Evolutionary conservation across 768 basidiomycete genomes (phyloP).

Genomic region (Dendrothele bispora): DNA sequence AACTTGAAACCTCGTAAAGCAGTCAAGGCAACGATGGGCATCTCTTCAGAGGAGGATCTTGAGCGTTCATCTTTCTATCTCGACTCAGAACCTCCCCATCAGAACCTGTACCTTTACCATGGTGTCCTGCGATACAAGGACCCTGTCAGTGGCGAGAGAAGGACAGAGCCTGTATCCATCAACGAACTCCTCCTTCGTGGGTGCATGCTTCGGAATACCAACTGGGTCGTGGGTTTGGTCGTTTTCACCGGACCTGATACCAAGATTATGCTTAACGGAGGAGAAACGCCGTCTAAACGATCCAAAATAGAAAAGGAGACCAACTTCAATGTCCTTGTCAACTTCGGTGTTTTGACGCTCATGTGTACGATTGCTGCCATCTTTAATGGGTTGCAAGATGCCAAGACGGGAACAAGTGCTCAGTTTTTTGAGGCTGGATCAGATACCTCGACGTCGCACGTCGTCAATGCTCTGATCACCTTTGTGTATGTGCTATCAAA

Average conservation of each 20-base stretch:
- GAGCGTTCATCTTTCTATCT: conserved; percentile 85
- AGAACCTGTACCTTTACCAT: conserved; percentile 90
- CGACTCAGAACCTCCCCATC: conserved; percentile 92
- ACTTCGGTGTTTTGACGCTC: conserved; percentile 73
- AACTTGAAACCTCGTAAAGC: conserved; percentile 89
- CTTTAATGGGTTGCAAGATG: conserved; percentile 72
- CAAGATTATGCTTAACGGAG: conserved; percentile 90
- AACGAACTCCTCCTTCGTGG: conserved; percentile 93
- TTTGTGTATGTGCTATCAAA: conserved; percentile 68
- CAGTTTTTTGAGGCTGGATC: conserved; percentile 69
- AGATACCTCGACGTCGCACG: conserved; percentile 57
- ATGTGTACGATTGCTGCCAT: conserved; percentile 81
- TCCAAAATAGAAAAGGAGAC: conserved; percentile 98
- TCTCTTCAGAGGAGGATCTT: conserved; percentile 85
- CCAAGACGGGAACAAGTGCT: conserved; percentile 59
- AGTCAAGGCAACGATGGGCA: conserved; percentile 70
- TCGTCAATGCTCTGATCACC: conserved; percentile 81
- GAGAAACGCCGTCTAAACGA: conserved; percentile 93
- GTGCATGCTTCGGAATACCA: conserved; percentile 84
- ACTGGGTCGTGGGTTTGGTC: conserved; percentile 93
- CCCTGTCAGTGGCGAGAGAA: conserved; percentile 45
- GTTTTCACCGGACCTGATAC: conserved; percentile 92
- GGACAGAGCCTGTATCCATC: conserved; percentile 76
- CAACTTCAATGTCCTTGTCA: conserved; percentile 96
- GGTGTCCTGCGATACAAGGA: conserved; percentile 80